Evolutionary conservation across 805 yeast genomes (phyloP).

Genomic region (Metschnikowia corniflorae): DNA sequence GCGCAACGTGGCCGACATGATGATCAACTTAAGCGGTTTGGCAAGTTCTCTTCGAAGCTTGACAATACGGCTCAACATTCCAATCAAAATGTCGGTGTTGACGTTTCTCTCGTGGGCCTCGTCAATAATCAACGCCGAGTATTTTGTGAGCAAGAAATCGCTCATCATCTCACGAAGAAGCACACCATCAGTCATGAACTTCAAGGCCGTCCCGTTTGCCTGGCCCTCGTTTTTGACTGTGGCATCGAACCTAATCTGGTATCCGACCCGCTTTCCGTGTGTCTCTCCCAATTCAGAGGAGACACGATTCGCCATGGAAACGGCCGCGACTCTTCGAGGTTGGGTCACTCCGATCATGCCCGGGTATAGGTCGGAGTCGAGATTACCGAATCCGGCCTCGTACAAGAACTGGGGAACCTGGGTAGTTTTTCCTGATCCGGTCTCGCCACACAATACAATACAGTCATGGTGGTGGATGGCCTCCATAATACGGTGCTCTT

Average conservation of each 20-base stretch:
- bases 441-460: constrained; percentile 91
- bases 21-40: constrained; percentile 72
- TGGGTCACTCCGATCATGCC: constrained; percentile 98
- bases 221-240: constrained; percentile 50
- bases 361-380: constrained; percentile 52
- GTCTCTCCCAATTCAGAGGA: constrained; percentile 65
- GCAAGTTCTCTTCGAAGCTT: constrained; percentile 56
- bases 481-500: constrained; percentile 93
- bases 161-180: constrained; percentile 87
- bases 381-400: constrained; percentile 86
- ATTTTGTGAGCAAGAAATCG: constrained; percentile 75
- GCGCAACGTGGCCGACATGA: constrained; percentile 96
- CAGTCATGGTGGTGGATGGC: constrained; percentile 91
- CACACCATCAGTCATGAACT: constrained; percentile 95
- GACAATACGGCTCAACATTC: constrained; percentile 86
- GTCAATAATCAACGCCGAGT: constrained; percentile 85
- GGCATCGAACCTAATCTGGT: constrained; percentile 81
- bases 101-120: constrained; percentile 98
- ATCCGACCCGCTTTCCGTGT: constrained; percentile 65
- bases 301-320: constrained; percentile 85
- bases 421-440: constrained; percentile 98
- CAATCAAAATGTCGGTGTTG: constrained; percentile 93
- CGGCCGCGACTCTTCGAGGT: constrained; percentile 92
- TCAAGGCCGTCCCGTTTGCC: constrained; percentile 57
- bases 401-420: constrained; percentile 95